phyloP scores from a whole-genome alignment of 257 asterid species.

The Marsdenia floribunda region DNA sequence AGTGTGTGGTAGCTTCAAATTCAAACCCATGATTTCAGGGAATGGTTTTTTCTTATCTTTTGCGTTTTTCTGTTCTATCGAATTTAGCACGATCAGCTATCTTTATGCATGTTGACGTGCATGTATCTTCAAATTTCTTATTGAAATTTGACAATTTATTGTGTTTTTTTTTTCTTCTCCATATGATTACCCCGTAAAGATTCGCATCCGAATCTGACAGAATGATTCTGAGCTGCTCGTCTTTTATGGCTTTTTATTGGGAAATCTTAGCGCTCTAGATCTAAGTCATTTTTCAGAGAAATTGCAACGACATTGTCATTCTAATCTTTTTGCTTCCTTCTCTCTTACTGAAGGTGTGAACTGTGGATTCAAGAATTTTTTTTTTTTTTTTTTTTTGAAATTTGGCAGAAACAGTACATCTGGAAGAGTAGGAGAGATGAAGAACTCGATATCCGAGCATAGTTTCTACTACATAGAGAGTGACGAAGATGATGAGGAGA shows the following conservation, averaged over 20 bases:
- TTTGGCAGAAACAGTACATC: neutral
- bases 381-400: slow-evolving; percentile 12
- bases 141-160: neutral
- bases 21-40: slow-evolving; percentile 1
- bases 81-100: neutral
- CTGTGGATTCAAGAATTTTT: slow-evolving; percentile 7
- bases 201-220: neutral
- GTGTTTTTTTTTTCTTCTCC: neutral
- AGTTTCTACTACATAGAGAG: slow-evolving; percentile 80
- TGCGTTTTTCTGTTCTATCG: neutral
- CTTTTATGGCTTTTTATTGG: neutral
- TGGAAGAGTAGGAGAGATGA: slow-evolving; percentile 40
- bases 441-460: slow-evolving; percentile 69
- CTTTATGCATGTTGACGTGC: neutral
- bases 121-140: neutral
- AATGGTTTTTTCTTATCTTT: neutral
- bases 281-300: neutral
- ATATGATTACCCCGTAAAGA: neutral
- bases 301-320: neutral
- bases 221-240: neutral
- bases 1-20: neutral
- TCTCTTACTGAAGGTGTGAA: slow-evolving; percentile 8
- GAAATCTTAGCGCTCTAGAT: neutral
- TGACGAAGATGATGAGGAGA: slow-evolving; percentile 82
- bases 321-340: neutral